Conservation (phyloP, 805 yeast species). For the Starmerella powellii region DNA sequence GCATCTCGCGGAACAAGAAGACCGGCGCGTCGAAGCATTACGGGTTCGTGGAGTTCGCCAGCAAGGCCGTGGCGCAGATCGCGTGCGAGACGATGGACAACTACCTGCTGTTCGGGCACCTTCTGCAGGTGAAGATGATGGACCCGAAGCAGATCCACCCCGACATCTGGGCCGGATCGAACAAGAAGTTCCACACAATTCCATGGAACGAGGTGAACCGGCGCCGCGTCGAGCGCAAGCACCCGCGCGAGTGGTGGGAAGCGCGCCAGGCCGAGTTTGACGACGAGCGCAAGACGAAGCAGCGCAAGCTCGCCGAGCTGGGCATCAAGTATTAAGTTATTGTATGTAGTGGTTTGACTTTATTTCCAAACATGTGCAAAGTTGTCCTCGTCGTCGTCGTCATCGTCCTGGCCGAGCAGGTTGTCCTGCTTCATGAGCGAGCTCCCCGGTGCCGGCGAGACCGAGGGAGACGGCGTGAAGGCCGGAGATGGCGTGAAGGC, state of each 20-base stretch:
- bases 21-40: conserved; percentile 86
- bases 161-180: conserved; percentile 47
- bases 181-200: conserved; percentile 42
- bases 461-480: too few relatives aligned
- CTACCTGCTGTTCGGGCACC: conserved; percentile 77
- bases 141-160: conserved; percentile 32
- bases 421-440: too few relatives aligned
- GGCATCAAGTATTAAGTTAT: conserved; percentile 42
- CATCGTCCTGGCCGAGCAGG: background rate
- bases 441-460: too few relatives aligned
- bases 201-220: conserved; percentile 49
- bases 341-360: background rate
- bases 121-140: conserved; percentile 58
- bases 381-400: conserved; percentile 15
- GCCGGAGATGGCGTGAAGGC: background rate
- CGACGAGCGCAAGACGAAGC: conserved; percentile 35
- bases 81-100: conserved; percentile 96
- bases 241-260: conserved; percentile 46
- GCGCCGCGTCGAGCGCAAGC: conserved; percentile 45
- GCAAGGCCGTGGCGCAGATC: conserved; percentile 62
- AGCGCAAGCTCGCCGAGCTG: conserved; percentile 38
- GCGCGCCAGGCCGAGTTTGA: conserved; percentile 39
- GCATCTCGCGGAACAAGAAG: conserved; percentile 77
- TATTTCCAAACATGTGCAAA: conserved; percentile 18
- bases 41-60: conserved; percentile 76